Percentiles rank a stretch among this genome's conserved stretches.
phyloP scores from a whole-genome alignment of 306 rosid genomes.

The Lupinus albus region DNA sequence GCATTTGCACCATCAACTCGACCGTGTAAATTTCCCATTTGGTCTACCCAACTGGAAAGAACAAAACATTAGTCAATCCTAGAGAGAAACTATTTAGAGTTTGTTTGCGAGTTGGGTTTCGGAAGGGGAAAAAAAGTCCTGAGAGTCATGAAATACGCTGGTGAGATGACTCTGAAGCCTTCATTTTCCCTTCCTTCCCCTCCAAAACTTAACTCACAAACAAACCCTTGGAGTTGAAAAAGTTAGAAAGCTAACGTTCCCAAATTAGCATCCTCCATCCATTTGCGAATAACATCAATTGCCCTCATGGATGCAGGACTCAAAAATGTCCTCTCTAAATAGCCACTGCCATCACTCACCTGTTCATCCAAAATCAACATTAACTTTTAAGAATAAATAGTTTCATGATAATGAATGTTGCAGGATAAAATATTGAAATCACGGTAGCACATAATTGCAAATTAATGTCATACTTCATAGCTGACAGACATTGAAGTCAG shows the following conservation, averaged over 20 bases:
- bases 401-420: neutral
- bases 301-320: conserved; percentile 87
- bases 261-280: conserved; percentile 99
- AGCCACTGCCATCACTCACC: conserved; percentile 76
- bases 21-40: conserved; percentile 86
- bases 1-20: conserved; percentile 78
- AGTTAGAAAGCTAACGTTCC: conserved; percentile 76
- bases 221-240: too few species aligned
- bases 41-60: conserved; percentile 84
- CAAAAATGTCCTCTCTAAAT: conserved; percentile 90
- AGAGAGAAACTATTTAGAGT: conserved; percentile 28
- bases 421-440: neutral
- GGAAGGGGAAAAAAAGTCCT: too few species aligned
- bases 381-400: conserved; percentile 30
- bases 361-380: conserved; percentile 50
- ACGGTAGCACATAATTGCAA: neutral
- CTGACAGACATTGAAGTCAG: conserved; percentile 22
- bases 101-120: too few species aligned
- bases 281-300: conserved; percentile 55
- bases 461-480: conserved; percentile 9
- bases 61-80: conserved; percentile 47
- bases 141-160: too few species aligned
- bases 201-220: too few species aligned
- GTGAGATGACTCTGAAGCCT: too few species aligned
- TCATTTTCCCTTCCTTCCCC: too few species aligned